Evolutionary conservation across 192 early-diverging fungal species (phyloP).

Genomic region (Dimargaris verticillata): DNA sequence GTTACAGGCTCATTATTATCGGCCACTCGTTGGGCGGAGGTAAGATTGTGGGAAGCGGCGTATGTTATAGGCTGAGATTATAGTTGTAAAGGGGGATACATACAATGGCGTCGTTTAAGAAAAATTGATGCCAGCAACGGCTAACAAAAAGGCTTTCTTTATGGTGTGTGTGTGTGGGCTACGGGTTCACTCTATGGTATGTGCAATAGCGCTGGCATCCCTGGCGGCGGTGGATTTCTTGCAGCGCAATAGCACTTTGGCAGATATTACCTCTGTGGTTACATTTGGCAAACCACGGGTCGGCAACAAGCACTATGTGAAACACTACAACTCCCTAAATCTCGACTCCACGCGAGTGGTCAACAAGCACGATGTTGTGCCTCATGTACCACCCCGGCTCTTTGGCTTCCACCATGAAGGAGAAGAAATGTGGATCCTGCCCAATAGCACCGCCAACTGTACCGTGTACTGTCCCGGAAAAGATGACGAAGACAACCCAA

Average conservation of each 20-base stretch:
- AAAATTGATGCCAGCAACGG: not conserved
- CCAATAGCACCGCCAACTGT: constrained; percentile 11
- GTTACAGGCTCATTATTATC: constrained; percentile 18
- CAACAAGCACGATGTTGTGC: constrained; percentile 21
- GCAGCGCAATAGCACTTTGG: constrained; percentile 13
- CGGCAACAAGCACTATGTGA: constrained; percentile 25
- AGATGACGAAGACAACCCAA: constrained; percentile 6
- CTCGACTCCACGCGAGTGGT: constrained; percentile 19
- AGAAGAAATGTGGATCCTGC: constrained; percentile 21
- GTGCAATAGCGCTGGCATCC: constrained; percentile 16
- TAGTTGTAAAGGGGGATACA: not conserved
- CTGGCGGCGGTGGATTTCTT: constrained; percentile 19
- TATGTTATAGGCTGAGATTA: too few species aligned
- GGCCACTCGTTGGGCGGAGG: constrained; percentile 14
- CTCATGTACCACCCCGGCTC: constrained; percentile 15
- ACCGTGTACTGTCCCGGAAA: not conserved
- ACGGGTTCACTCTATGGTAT: not conserved
- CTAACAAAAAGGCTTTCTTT: not conserved
- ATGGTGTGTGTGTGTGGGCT: too few species aligned
- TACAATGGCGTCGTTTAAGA: not conserved
- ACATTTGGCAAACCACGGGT: constrained; percentile 26
- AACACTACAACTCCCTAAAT: constrained; percentile 15
- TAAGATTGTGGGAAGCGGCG: not conserved
- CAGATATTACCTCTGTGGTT: constrained; percentile 15
- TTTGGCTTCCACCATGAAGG: constrained; percentile 20